Base-by-base conservation (phyloP, 805 yeast species). In the Isabelozyma pseudorhagii region DNA sequence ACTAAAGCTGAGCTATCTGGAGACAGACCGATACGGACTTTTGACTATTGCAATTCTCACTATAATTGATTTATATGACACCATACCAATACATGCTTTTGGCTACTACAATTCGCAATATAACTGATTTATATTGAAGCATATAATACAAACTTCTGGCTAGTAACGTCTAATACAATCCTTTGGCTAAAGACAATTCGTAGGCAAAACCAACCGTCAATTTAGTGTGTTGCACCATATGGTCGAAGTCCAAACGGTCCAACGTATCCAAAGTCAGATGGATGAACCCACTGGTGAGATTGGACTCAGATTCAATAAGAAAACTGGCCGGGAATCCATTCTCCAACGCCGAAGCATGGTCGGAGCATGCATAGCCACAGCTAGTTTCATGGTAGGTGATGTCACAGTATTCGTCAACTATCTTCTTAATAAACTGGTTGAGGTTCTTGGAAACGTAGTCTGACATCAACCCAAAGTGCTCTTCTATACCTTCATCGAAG, bases 331-430 rank as follows among this genome's bases (percentile, higher is more conserved):
- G 97, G 67, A 76, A 90, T 0, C 97, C 97, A 58, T 80, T 81
- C 62, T 86, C 83, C 46, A 83, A 67, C 0, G 97, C 97, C 44
- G 96, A 83, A 5, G 94, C 86, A 66, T 91, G 97, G 70, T 93
- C 98, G 14, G 96, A 86, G 67, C 98, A 92, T 0, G 96, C 94
- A 61, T 91, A 90, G 1, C 97, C 97, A 70, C 97, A 93, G 50
- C 72, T 57, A 10, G 96, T 86, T 58, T 87, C 94, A 38, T 77
- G 81, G 60, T 80, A 86, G 3, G 88, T 85, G 50, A 91, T 87
- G 18, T 69, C 60, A 57, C 90, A 78, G 68, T 90, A 90, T 8
- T 71, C 63, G 18, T 77, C 75, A 46, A 90, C 80, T 7, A 91
- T 67, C 40, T 77, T 55, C 67, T 87, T 82, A 50, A 89, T 64